Conservation (phyloP, 2,329 filamentous ascomycete genomes). For the Chrysoporthe puriensis region DNA sequence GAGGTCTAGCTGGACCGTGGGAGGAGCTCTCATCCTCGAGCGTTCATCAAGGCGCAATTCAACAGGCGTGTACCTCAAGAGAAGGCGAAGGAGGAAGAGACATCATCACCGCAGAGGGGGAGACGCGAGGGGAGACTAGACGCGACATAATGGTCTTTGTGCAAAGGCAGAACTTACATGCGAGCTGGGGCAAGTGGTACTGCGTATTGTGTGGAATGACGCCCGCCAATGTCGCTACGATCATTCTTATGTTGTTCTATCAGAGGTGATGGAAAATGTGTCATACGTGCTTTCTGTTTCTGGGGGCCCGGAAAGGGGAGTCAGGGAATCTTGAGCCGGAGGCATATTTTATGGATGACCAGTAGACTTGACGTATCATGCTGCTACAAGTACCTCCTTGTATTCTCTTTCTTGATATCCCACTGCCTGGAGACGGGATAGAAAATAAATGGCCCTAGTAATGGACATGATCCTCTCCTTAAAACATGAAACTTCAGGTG, state of each 20-base stretch:
- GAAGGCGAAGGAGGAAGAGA: not conserved
- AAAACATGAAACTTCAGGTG: not conserved
- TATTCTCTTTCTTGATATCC: not conserved
- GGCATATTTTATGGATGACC: not conserved
- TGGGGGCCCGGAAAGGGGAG: not conserved
- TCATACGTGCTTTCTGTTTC: not conserved
- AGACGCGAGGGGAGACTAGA: not conserved
- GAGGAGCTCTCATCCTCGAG: not conserved
- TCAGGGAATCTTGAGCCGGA: constrained; percentile 4
- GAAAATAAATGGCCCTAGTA: not conserved
- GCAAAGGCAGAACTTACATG: not conserved
- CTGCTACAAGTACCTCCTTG: constrained; percentile 1
- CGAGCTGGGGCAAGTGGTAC: not conserved
- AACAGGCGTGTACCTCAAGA: not conserved
- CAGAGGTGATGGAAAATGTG: not conserved
- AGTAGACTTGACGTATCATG: not conserved
- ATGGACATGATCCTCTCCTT: not conserved
- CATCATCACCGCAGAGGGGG: not conserved
- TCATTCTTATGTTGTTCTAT: constrained; percentile 16
- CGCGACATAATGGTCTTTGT: not conserved
- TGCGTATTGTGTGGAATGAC: constrained; percentile 3
- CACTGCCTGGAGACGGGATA: not conserved
- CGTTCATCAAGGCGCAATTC: not conserved
- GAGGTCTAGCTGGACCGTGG: not conserved
- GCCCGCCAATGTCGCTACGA: constrained; percentile 18